Base-by-base conservation (phyloP, 306 rosid species). In the Elaeagnus macrophylla region DNA sequence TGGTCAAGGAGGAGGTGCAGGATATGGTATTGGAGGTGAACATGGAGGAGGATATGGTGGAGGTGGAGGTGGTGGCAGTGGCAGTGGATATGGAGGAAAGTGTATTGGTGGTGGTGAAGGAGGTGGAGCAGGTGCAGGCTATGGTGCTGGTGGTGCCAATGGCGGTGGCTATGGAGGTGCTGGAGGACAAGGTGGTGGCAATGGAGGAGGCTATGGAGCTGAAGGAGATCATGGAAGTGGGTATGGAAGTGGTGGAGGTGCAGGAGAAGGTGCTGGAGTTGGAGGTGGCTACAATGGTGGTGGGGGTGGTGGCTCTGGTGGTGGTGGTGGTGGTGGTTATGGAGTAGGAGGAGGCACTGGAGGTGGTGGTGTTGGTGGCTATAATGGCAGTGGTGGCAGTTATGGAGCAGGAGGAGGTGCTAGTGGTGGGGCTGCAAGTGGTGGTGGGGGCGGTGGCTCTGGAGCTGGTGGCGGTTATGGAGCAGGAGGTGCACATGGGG, bases 401-500 rank as follows among this genome's bases (percentile, higher is more conserved):
- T 74, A 69, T 16, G 84, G 43, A 3, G 65, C 38, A 40, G 78
- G 80, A 17, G 85, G 82, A 9, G 85, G 73, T 7, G 62, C 61
- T 8, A 76, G 80, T 12, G 51, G 67, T 66, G 57, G n/a, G n/a
- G n/a, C n/a, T n/a, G n/a, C n/a, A 10, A 75, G 79, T 17, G 48
- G 70, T 47, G 83, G 83, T 7, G 66, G 60, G 37, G 76, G 81
- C 2, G 76, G 73, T 39, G 65, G 52, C 8, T 72, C 75, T 6
- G 78, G 55, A 1, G 74, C 74, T 5, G 87, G 83, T 25, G 52
- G 36, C 0, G 57, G 73, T 1, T 10, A 35, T 9, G 69, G 69
- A 6, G 56, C 16, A 0, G 79, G 79, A 36, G 77, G 77, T 14
- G 83, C 45, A 1, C 65, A 44, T 48, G 79, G 79, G 42, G 79